Evolutionary conservation across 2,329 filamentous ascomycete species (phyloP).

Genomic region (Drechslerella dactyloides): DNA sequence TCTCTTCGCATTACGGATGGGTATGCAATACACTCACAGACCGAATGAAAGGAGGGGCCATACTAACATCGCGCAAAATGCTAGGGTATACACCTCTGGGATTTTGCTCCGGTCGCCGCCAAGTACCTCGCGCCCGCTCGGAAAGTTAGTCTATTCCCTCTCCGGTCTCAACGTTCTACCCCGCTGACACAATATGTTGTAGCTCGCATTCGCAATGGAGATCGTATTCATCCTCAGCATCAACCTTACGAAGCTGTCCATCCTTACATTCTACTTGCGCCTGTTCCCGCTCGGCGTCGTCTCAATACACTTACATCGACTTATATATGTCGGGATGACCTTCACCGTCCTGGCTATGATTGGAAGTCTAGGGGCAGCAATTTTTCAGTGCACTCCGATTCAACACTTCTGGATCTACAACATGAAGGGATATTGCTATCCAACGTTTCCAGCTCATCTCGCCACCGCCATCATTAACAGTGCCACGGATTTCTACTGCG

Average conservation of each 20-base stretch:
- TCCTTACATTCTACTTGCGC: conserved; percentile 44
- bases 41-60: background rate
- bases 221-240: conserved; percentile 35
- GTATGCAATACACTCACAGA: background rate
- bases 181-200: conserved; percentile 8
- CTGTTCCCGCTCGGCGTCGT: conserved; percentile 40
- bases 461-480: conserved; percentile 43
- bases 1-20: conserved; percentile 34
- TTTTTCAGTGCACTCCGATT: conserved; percentile 45
- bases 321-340: conserved; percentile 36
- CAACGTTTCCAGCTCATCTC: conserved; percentile 35
- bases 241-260: conserved; percentile 45
- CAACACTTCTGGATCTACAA: conserved; percentile 44
- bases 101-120: conserved; percentile 32
- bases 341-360: conserved; percentile 34
- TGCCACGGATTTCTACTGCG: conserved; percentile 41
- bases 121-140: conserved; percentile 30
- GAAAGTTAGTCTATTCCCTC: conserved; percentile 8
- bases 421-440: conserved; percentile 43
- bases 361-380: conserved; percentile 26
- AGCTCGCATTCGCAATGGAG: conserved; percentile 46
- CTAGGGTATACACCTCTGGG: conserved; percentile 43
- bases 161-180: background rate
- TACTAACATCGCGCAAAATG: conserved; percentile 5
- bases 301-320: conserved; percentile 32